Conservation (phyloP, 2,329 filamentous ascomycete species). For the Aspergillus ochraceus region DNA sequence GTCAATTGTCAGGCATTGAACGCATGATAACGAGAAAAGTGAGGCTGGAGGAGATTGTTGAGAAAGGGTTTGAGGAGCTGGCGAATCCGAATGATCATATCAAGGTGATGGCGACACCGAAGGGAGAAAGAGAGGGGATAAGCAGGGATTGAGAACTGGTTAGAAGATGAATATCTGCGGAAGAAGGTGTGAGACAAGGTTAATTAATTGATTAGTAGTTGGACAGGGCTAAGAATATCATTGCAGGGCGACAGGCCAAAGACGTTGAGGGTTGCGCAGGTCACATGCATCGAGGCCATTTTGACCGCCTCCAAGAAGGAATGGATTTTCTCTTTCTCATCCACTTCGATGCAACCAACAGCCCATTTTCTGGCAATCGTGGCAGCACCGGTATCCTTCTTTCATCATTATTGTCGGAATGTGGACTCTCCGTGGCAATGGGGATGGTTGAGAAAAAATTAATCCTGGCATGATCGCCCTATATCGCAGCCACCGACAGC, state of each 20-base stretch:
- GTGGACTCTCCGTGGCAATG: background rate
- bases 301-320: background rate
- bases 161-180: background rate
- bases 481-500: no score
- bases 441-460: background rate
- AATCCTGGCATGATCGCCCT: background rate
- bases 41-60: conserved; percentile 10
- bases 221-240: no score
- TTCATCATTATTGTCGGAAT: no score
- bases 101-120: conserved; percentile 14
- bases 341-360: background rate
- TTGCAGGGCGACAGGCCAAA: background rate
- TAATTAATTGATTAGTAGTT: background rate
- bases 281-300: background rate
- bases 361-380: background rate
- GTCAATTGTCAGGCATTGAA: conserved; percentile 13
- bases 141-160: background rate
- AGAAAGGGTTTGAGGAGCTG: conserved; percentile 13
- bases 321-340: background rate
- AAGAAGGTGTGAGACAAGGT: background rate
- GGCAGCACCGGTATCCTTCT: no score
- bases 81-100: conserved; percentile 14
- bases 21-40: conserved; percentile 10
- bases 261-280: background rate
- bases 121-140: background rate